Evolutionary conservation across 257 asterid species (phyloP).

Genomic region (Ehretia macrophylla): DNA sequence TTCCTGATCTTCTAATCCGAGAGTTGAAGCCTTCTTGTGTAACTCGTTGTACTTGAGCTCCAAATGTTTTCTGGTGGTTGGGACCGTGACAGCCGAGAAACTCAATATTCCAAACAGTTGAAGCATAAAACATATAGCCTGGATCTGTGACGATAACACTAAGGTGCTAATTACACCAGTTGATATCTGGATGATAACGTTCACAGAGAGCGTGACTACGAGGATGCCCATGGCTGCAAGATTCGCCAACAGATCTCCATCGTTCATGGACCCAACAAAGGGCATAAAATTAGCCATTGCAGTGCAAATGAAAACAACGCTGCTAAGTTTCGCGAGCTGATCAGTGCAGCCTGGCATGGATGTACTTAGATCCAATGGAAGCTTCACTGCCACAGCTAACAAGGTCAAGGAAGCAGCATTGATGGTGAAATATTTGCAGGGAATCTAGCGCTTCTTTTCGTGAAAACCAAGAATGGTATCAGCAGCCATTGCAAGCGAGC

Average conservation of each 20-base stretch:
- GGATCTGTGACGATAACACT: not conserved
- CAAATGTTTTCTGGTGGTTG: conserved; percentile 6
- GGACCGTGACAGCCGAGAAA: conserved; percentile 8
- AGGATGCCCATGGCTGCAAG: conserved; percentile 13
- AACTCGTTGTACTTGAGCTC: conserved; percentile 4
- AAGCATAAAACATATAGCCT: not conserved
- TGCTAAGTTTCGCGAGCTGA: conserved; percentile 4
- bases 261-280: conserved; percentile 11
- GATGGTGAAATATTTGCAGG: conserved; percentile 13
- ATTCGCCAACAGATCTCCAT: conserved; percentile 8
- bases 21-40: not conserved
- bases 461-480: conserved; percentile 4
- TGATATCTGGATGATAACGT: conserved; percentile 5
- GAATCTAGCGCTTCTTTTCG: conserved; percentile 8
- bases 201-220: conserved; percentile 13
- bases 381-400: conserved; percentile 15
- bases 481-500: conserved; percentile 13
- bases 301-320: conserved; percentile 4
- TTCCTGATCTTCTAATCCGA: not conserved
- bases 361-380: conserved; percentile 8
- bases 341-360: conserved; percentile 3
- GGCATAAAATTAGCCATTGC: conserved; percentile 21
- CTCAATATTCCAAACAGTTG: conserved; percentile 1
- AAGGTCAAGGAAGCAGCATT: conserved; percentile 19
- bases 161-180: not conserved